phyloP scores from a whole-genome alignment of 2,329 filamentous ascomycete genomes.

The Lachnellula occidentalis region DNA sequence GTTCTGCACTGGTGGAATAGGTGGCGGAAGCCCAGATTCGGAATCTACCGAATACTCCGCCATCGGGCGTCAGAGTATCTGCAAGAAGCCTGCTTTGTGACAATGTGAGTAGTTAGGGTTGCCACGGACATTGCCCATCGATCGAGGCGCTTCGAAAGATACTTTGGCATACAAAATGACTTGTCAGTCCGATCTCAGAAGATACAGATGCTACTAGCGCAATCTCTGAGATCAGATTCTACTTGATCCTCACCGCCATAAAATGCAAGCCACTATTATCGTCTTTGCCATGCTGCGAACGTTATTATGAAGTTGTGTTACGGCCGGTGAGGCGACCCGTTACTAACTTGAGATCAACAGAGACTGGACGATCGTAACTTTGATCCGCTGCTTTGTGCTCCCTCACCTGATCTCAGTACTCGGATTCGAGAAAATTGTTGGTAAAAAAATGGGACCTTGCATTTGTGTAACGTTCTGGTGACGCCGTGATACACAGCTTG shows the following conservation, averaged over 20 bases:
- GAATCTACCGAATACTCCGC: background rate
- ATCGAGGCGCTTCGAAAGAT: background rate
- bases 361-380: slow-evolving; percentile 10
- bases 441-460: slow-evolving; percentile 8
- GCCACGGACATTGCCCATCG: background rate
- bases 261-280: background rate
- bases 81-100: background rate
- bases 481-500: background rate
- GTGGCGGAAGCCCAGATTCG: background rate
- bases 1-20: background rate
- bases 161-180: background rate
- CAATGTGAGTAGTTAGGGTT: background rate
- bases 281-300: background rate
- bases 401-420: slow-evolving; percentile 3
- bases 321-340: background rate
- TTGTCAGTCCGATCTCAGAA: background rate
- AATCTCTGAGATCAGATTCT: too few species aligned
- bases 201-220: too few species aligned
- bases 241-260: too few species aligned
- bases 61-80: background rate
- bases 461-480: slow-evolving; percentile 1
- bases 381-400: background rate
- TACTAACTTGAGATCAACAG: background rate
- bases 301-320: background rate
- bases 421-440: slow-evolving; percentile 3